Evolutionary conservation across 2,329 filamentous ascomycete species (phyloP), one percentile per base, ranked within the genome.

Genomic region (Diaporthe nobilis): DNA sequence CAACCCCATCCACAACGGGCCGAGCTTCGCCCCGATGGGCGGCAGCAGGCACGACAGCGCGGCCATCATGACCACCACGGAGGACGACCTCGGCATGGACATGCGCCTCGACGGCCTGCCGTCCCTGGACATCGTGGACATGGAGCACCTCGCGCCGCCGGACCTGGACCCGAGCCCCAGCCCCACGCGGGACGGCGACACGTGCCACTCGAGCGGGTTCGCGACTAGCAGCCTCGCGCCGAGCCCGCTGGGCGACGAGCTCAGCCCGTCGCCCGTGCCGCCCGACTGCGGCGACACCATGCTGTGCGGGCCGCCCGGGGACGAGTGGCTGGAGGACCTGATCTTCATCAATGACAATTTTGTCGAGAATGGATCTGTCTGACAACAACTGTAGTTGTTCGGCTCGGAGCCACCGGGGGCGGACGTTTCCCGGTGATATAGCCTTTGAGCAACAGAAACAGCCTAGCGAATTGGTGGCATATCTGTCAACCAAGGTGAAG

Each of bases 301-400:
- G 37, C 51, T 77, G n/a, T 72, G 73, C 42, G 75, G 73, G 49
- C 75, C 75, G 37, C 70, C 72, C 7, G 75, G 73, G 6, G 75
- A 77, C 37, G 75, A 75, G 61, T 77, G 75, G 75, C 42, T 77
- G 1, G 75, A 77, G 60, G 75, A 77, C 44, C 47, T 77, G 31
- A 75, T 77, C 31, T 76, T 75, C 15, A 76, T 76, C 31, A 73
- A 76, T 28, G 75, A 76, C 39, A 77, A 75, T 22, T 77, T 77
- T 53, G 73, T 75, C 42, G 75, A 77, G n/a, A 75, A 72, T 3
- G 71, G 71, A n/a, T 53, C 60, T 8, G 71, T 72, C 49, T 72
- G 71, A 72, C 28, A 57, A 39, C 37, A 25, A 3, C 3, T 20
- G 4, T 37, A 37, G 70, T 17, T 31, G 13, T 22, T 7, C 31